Evolutionary conservation across 2,329 filamentous ascomycete species (phyloP).

Genomic region (Aspergillus sclerotialis): DNA sequence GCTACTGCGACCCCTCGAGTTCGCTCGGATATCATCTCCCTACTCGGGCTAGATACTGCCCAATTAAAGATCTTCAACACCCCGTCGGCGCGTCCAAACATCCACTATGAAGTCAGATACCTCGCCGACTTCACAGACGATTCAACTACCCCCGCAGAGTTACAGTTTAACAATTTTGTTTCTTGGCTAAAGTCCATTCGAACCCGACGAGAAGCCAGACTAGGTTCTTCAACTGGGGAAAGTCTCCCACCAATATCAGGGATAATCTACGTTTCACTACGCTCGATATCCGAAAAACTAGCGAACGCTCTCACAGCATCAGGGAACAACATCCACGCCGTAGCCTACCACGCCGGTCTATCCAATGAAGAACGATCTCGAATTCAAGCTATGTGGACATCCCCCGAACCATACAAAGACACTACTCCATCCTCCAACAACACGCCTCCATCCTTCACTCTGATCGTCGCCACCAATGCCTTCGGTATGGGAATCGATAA

Average conservation of each 20-base stretch:
- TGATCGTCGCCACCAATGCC: slow-evolving; percentile 90
- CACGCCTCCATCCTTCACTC: slow-evolving; percentile 63
- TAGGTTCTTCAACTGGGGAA: slow-evolving; percentile 22
- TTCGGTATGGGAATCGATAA: slow-evolving; percentile 99
- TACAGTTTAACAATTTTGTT: slow-evolving; percentile 72
- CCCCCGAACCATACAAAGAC: slow-evolving; percentile 9
- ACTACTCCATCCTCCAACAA: slow-evolving; percentile 10
- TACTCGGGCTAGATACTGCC: slow-evolving; percentile 59
- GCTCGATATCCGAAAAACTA: slow-evolving; percentile 34
- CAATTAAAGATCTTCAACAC: slow-evolving; percentile 71
- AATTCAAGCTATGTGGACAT: slow-evolving; percentile 42
- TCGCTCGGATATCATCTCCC: slow-evolving; percentile 71
- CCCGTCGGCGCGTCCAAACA: slow-evolving; percentile 73
- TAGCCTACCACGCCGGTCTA: slow-evolving; percentile 52
- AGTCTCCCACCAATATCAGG: slow-evolving; percentile 34
- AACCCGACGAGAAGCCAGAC: slow-evolving; percentile 55
- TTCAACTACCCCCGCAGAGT: slow-evolving; percentile 37
- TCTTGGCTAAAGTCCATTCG: slow-evolving; percentile 70
- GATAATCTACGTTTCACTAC: slow-evolving; percentile 41
- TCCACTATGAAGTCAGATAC: slow-evolving; percentile 83
- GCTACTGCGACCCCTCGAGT: slow-evolving; percentile 81
- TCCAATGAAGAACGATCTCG: slow-evolving; percentile 63
- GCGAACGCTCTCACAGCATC: slow-evolving; percentile 26
- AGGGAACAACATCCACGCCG: slow-evolving; percentile 30
- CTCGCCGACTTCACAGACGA: slow-evolving; percentile 26